phyloP scores from a whole-genome alignment of 257 asterid species.

The Capsicum chinense region DNA sequence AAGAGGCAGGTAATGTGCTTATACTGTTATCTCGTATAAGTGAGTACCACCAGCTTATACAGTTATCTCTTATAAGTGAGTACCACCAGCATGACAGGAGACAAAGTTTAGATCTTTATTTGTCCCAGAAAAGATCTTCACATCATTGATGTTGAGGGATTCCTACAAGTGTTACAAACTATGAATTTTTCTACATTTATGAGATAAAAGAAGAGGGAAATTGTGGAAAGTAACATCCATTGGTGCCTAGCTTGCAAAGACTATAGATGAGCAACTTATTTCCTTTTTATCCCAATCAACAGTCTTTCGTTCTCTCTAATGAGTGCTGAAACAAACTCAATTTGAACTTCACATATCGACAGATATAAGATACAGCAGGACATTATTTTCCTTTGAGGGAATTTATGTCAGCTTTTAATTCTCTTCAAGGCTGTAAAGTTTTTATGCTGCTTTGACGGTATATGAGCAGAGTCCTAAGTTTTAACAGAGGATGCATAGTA shows the following conservation, averaged over 20 bases:
- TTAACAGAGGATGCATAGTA: not conserved
- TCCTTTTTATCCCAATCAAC: not conserved
- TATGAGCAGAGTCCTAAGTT: not conserved
- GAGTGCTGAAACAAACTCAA: not conserved
- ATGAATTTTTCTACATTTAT: not conserved
- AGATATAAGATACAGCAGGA: slow-evolving; percentile 13
- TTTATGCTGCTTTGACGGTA: not conserved
- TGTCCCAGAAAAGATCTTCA: not conserved
- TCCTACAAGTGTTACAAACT: not conserved
- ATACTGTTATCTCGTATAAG: not conserved
- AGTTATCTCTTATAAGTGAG: slow-evolving; percentile 9
- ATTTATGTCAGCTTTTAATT: not conserved
- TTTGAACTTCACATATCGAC: not conserved
- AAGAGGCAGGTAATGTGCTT: slow-evolving; percentile 68
- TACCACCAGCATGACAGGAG: not conserved
- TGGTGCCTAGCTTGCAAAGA: slow-evolving; percentile 21
- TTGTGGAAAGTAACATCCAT: not conserved
- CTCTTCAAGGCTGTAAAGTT: not conserved
- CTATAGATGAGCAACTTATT: slow-evolving; percentile 19
- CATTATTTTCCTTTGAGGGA: not conserved
- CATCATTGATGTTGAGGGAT: not conserved
- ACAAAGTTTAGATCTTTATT: slow-evolving; percentile 12
- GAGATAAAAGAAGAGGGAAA: not conserved
- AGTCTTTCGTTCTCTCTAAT: not conserved
- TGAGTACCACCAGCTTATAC: not conserved